These are phyloP conservation scores for Sphaerulina populicola DNA, from an alignment of 2,329 filamentous ascomycete species.

Conservation along the genomic window DNA sequence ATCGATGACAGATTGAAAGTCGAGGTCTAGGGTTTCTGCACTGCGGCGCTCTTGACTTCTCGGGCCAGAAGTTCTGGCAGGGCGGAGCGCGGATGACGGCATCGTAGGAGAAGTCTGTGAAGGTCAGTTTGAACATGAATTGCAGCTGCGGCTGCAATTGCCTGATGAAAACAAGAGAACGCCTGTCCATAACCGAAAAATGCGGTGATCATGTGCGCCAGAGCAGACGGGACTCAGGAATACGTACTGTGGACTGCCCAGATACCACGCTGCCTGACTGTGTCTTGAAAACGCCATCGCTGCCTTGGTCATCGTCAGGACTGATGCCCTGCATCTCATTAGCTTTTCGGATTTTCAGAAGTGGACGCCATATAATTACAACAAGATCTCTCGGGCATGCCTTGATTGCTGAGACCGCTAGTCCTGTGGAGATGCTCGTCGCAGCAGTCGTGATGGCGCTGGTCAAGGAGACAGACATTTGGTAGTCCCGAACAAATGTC, in stretches of 20 bases:
- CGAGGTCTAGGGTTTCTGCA: neutral
- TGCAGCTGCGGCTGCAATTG: neutral
- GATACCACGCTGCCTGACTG: neutral
- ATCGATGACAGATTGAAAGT: neutral
- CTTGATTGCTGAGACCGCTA: neutral
- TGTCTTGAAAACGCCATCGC: neutral
- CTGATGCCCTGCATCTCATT: neutral
- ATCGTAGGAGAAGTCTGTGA: neutral
- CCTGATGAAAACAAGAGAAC: neutral
- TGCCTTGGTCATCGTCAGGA: neutral
- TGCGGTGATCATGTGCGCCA: no score
- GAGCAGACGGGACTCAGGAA: no score
- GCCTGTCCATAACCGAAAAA: no score
- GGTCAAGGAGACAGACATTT: neutral
- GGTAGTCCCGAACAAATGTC: neutral
- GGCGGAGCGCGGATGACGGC: neutral
- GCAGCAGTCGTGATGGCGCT: neutral
- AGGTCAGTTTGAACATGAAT: neutral
- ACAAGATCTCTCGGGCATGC: neutral
- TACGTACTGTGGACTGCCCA: neutral
- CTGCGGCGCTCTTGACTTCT: neutral
- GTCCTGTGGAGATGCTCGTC: neutral
- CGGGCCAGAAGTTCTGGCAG: neutral
- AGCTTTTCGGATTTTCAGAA: neutral
- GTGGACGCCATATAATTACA: neutral